phyloP scores from a whole-genome alignment of 371 early-diverging fungal genomes.

The Haplosporangium sp. region DNA sequence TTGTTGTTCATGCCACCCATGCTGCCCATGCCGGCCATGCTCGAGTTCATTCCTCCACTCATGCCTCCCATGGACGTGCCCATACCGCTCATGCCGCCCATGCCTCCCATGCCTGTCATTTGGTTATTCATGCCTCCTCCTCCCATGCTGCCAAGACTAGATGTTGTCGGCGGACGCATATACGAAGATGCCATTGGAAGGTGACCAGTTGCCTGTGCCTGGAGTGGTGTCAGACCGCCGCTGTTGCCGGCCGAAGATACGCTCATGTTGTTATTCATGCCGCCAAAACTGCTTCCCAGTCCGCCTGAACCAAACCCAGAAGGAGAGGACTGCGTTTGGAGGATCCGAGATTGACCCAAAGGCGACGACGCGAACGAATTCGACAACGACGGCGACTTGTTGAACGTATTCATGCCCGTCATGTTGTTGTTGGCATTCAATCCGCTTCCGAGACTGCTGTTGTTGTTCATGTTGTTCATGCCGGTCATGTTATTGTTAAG shows the following conservation, averaged over 20 bases:
- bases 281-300: conserved; percentile 17
- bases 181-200: conserved; percentile 54
- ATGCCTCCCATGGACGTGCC: conserved; percentile 16
- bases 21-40: background rate
- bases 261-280: conserved; percentile 17
- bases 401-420: conserved; percentile 30
- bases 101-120: conserved; percentile 34
- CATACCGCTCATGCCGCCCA: conserved; percentile 9
- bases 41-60: conserved; percentile 5
- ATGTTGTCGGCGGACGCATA: conserved; percentile 47
- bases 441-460: conserved; percentile 6
- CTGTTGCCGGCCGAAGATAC: background rate
- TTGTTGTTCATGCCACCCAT: conserved; percentile 5
- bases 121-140: conserved; percentile 33
- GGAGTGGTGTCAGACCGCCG: conserved; percentile 35
- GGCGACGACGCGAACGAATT: conserved; percentile 40
- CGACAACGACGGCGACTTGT: conserved; percentile 50
- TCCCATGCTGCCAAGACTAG: conserved; percentile 20
- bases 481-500: conserved; percentile 27
- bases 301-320: conserved; percentile 30
- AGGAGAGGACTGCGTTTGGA: conserved; percentile 30
- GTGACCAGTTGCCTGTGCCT: conserved; percentile 42
- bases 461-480: conserved; percentile 16
- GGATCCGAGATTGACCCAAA: conserved; percentile 40
- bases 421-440: conserved; percentile 26